Evolutionary conservation across 1,284 basidiomycete genomes (phyloP).

Genomic region (Irpex lacteus): DNA sequence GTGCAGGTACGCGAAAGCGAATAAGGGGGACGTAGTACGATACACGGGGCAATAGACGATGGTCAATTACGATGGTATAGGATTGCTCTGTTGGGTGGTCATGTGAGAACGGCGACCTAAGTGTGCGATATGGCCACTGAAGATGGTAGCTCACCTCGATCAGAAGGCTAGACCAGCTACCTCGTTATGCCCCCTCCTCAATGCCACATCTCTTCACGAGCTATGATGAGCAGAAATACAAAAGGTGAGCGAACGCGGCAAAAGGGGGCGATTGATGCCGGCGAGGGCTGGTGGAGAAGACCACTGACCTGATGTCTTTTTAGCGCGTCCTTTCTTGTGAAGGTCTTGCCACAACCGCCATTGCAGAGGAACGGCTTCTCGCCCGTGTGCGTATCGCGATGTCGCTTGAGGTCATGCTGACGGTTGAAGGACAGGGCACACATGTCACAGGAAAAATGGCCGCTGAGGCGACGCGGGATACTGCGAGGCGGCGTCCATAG

Average conservation of each 20-base stretch:
- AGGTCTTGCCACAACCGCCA: constrained; percentile 79
- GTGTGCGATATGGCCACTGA: neutral
- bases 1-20: constrained; percentile 1
- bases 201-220: constrained; percentile 76
- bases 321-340: constrained; percentile 78
- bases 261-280: neutral
- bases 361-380: constrained; percentile 80
- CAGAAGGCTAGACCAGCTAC: neutral
- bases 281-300: constrained; percentile 1
- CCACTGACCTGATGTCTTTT: constrained; percentile 72
- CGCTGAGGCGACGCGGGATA: constrained; percentile 65
- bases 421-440: constrained; percentile 81
- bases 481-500: constrained; percentile 36
- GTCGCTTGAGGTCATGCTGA: constrained; percentile 78
- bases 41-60: neutral
- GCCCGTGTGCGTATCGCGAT: constrained; percentile 77
- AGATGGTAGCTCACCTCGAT: constrained; percentile 13
- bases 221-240: constrained; percentile 33
- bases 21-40: constrained; percentile 1
- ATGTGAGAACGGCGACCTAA: neutral
- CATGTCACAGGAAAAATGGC: constrained; percentile 73
- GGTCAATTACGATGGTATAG: constrained; percentile 1
- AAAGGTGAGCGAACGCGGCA: neutral
- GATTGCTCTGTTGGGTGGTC: neutral
- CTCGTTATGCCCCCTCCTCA: constrained; percentile 49